Percentiles rank a stretch among this genome's conserved stretches.
Evolutionary conservation across 371 early-diverging fungal species (phyloP).

Genomic region (Rhizopus delemar): DNA sequence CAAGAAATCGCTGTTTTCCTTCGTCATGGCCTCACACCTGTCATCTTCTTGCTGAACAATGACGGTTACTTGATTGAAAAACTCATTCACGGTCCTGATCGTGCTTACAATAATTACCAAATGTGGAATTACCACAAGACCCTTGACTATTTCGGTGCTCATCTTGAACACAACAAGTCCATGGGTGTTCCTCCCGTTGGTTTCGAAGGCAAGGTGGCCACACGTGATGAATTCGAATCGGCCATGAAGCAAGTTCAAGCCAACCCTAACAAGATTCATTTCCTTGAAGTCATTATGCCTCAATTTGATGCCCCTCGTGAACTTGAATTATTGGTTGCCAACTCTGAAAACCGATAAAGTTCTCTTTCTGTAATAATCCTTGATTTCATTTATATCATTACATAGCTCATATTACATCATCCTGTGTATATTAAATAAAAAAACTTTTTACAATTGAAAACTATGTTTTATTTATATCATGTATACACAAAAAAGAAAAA

Average conservation of each 20-base stretch:
- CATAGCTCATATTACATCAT: no score
- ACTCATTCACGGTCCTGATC: conserved; percentile 47
- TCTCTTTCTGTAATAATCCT: no score
- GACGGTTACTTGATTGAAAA: conserved; percentile 58
- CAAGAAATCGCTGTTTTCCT: conserved; percentile 53
- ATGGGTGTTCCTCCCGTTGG: conserved; percentile 25
- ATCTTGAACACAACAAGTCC: conserved; percentile 22
- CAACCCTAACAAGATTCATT: conserved; percentile 35
- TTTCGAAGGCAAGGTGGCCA: conserved; percentile 26
- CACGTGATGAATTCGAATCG: conserved; percentile 36
- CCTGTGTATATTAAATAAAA: not conserved
- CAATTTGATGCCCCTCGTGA: conserved; percentile 41
- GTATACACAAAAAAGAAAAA: not conserved
- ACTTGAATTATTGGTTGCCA: conserved; percentile 27
- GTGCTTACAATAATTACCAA: conserved; percentile 51
- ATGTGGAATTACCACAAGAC: conserved; percentile 52
- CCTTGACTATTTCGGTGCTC: conserved; percentile 43
- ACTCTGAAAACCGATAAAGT: conserved; percentile 28
- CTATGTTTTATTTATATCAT: not conserved
- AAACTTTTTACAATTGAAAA: not conserved
- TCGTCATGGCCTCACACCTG: conserved; percentile 47
- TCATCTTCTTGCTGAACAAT: conserved; percentile 55
- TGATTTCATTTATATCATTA: no score
- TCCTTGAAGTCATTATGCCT: conserved; percentile 45
- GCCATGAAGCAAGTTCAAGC: conserved; percentile 26